Conservation (phyloP, 176 grass and related monocot species). For the Dendrocalamus sinicus region DNA sequence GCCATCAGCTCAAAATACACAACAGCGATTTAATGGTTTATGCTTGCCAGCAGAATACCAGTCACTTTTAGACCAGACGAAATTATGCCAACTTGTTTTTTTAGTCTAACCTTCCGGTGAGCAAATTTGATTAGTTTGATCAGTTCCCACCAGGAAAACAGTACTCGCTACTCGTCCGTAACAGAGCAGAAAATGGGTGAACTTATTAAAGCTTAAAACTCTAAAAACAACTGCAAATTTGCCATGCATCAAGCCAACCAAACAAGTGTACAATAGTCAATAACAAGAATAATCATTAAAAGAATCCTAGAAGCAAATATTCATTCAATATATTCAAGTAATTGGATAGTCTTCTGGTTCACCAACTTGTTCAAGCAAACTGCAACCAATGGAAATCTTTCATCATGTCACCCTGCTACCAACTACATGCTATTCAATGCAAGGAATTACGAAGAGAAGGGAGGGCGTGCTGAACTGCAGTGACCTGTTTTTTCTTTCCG, state of each 20-base stretch:
- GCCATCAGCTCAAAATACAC: neutral
- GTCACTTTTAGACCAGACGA: neutral
- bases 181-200: conserved; percentile 18
- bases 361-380: conserved; percentile 40
- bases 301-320: conserved; percentile 27
- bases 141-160: conserved; percentile 22
- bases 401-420: conserved; percentile 32
- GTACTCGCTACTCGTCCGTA: neutral
- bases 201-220: conserved; percentile 11
- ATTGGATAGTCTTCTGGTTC: conserved; percentile 22
- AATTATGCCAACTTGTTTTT: neutral
- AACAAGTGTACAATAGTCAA: conserved; percentile 16
- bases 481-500: conserved; percentile 96
- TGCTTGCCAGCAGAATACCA: conserved; percentile 7
- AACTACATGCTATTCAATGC: conserved; percentile 20
- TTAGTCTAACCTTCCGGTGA: neutral
- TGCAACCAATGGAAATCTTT: conserved; percentile 10
- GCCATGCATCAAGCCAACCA: conserved; percentile 31
- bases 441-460: conserved; percentile 13
- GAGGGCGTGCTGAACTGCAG: conserved; percentile 6
- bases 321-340: conserved; percentile 43
- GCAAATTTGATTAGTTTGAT: conserved; percentile 31
- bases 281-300: conserved; percentile 30
- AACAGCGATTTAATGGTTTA: neutral
- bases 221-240: conserved; percentile 24